Base-by-base conservation (phyloP, 495 filamentous ascomycete species). In the Hyphodiscus hymeniophilus region DNA sequence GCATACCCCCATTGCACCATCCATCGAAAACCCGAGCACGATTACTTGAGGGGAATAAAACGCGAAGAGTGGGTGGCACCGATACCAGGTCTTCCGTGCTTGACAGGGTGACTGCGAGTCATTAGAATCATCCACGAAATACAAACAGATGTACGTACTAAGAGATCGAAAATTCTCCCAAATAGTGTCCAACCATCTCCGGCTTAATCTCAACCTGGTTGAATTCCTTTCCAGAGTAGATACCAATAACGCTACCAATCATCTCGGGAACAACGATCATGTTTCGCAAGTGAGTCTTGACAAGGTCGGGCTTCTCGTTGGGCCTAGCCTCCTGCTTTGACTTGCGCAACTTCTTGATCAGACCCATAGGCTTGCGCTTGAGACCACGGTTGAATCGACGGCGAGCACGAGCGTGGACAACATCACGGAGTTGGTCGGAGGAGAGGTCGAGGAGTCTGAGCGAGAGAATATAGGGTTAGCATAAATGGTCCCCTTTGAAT, bases 191-290 rank as follows among this genome's bases (percentile, higher is more conserved):
- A 73, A 98, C 92, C 92, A 98, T 98, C 82, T 98, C 92, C 51
- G 92, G 92, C 81, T 94, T 95, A 75, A 98, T 92, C 71, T 98
- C 92, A 60, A 98, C 89, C 79, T 94, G 89, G 80, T 98, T 98
- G 84, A 97, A 98, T 75, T 96, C 94, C 82, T 98, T 98, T 68
- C 92, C 92, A 52, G 87, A 92, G 82, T 98, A 98, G 77, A 98
- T 92, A 68, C 91, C 92, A 64, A 98, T 83, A 61, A 98, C 92
- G 68, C 75, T 82, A 55, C 92, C 92, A 68, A 98, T 98, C 91
- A 98, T 95, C 81, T 98, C 92, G 57, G 84, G 92, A 61, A 98
- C 92, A 63, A 98, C 81, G 65, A 98, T 96, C 92, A 98, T 98
- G 75, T 98, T 82, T 70, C 92, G 89, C 58, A 98, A 81, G 72